Conservation (phyloP, 345 rosid species). For the Salix arbutifolia region DNA sequence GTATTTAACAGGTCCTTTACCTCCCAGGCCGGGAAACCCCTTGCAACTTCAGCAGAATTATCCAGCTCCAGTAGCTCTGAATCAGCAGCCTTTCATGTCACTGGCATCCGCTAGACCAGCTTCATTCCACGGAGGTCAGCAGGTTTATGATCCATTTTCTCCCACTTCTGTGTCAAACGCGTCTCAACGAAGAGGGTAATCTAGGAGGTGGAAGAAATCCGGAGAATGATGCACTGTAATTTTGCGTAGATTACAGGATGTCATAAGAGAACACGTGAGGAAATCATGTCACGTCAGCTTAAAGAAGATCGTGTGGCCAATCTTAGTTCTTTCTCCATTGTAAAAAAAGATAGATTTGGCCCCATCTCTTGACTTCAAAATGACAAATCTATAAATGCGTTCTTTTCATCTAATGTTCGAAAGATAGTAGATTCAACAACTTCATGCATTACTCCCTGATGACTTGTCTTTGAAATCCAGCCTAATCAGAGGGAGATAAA, state of each 20-base stretch:
- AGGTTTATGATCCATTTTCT: constrained; percentile 83
- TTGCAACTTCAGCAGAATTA: constrained; percentile 38
- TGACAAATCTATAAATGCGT: no score
- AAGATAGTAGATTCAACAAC: no score
- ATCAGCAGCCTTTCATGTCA: constrained; percentile 34
- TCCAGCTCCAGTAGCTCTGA: constrained; percentile 26
- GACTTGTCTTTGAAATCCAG: no score
- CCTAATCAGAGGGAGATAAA: not conserved
- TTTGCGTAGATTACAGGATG: no score
- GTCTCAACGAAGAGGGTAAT: constrained; percentile 40
- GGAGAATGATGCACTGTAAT: constrained; percentile 40
- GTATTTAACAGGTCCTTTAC: constrained; percentile 39
- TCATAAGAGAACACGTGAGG: no score
- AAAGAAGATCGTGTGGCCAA: no score
- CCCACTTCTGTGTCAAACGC: constrained; percentile 48
- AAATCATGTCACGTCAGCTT: no score
- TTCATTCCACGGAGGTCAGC: constrained; percentile 39
- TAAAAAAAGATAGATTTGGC: no score
- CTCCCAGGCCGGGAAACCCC: constrained; percentile 48
- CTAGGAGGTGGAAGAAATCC: constrained; percentile 27
- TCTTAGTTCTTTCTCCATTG: no score
- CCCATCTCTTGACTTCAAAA: no score
- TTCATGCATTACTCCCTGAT: no score
- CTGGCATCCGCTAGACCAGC: constrained; percentile 22
- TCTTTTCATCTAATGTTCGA: no score